Base-by-base conservation (phyloP, 73 alveolate genomes). In the Uronychia setigera region DNA sequence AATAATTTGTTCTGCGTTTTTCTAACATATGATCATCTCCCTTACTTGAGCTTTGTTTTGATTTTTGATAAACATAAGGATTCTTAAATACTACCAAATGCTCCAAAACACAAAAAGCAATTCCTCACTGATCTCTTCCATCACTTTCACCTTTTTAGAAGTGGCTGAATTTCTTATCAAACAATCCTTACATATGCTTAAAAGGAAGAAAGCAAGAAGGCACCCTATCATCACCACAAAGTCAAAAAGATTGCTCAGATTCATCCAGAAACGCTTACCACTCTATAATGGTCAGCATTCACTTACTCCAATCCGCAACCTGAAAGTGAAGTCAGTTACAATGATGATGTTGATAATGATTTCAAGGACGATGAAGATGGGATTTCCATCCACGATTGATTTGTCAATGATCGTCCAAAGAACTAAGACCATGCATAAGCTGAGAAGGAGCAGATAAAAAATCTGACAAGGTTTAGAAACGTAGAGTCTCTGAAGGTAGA, bases 391-490 rank as follows among this genome's bases (percentile, higher is more conserved):
- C 67, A 46, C 67, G 19, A 46, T 46, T 19, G 67, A 46, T 46
- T 46, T 46, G 67, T 46, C 67, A 46, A 46, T 46, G 67, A 46
- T 46, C 67, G 67, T 46, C 67, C 67, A 46, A 46, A 46, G 67
- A 19, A 46, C 67, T 46, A 46, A 46, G 67, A 46, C 19, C n/a
- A 46, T 19, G 67, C 67, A 46, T 11, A 46, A 5, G 19, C 67
- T 46, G 67, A 46, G 67, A 5, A 46, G 67, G 5, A 19, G n/a
- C 19, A 46, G 5, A 46, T 46, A 46, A 46, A 46, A 46, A 5
- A 46, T 11, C 67, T 46, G 67, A 19, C 67, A 46, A 19, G 67
- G 67, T 19, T 46, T 46, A 11, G 67, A 46, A 19, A 46, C 67
- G 67, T 46, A 46, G 67, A 46, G 67, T 19, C 67, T 5, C 67